Evolutionary conservation across 2,329 filamentous ascomycete genomes (phyloP), one percentile per base, ranked within the genome.

Genomic region (Pseudocercospora musae): DNA sequence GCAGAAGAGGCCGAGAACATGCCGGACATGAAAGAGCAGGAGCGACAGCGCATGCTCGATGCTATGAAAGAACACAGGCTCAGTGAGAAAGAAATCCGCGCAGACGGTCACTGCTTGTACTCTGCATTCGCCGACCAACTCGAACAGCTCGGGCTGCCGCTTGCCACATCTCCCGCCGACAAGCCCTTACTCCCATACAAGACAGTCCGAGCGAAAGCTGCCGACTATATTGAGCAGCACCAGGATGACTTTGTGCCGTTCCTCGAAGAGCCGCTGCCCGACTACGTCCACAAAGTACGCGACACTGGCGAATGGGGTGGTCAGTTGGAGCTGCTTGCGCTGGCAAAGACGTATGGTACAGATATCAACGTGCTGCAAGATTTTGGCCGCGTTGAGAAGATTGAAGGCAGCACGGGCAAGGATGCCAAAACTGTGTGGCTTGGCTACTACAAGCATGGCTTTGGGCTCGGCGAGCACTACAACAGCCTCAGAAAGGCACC

Each of bases 251-350:
- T 97, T 75, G 87, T 84, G 60, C 88, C 90, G 0, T 99, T 97
- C 73, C 80, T 96, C 69, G 93, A 96, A 72, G 92, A 95, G 74
- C 86, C 88, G 13, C 74, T 97, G 52, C 85, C 85, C 2, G 79
- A 79, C 8, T 96, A 98, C 76, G 83, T 91, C 52, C 78, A 79
- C 52, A 91, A 90, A 78, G 91, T 99, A 63, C 80, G 88, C 66
- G 87, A 95, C 62, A 97, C 93, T 54, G 93, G 91, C 0, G 94
- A 96, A 78, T 99, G 95, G 95, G 95, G 95, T 55, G 95, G 95
- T 0, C 91, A 98, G 80, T 78, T 97, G 66, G 95, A 99, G 81
- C 78, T 99, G 60, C 82, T 88, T 75, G 95, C 95, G 23, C 82
- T 99, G 74, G 90, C 94, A 56, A 88, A 86, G 74, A 86, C 85